Percentiles rank a stretch among this genome's conserved stretches.
Conservation (phyloP, 306 rosid genomes). For the Spatholobus suberectus region DNA sequence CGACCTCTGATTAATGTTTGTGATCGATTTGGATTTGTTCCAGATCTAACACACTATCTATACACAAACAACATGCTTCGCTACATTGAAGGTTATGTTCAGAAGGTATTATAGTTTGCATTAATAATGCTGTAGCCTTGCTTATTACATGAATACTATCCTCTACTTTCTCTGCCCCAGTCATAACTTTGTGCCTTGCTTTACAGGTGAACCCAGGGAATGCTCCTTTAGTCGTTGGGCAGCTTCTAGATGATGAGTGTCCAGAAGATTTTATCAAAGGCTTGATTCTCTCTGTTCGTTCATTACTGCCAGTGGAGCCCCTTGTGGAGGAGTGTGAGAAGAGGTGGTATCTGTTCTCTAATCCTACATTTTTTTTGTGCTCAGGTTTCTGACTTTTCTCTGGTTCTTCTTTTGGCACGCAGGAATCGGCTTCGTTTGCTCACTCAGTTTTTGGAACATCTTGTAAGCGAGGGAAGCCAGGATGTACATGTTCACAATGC, state of each 20-base stretch:
- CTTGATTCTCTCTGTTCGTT: constrained; percentile 95
- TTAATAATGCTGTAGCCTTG: constrained; percentile 1
- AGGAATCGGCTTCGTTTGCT: constrained; percentile 98
- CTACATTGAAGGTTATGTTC: constrained; percentile 98
- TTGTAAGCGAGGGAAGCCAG: constrained; percentile 99
- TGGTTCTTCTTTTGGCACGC: constrained; percentile 38
- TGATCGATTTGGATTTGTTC: constrained; percentile 98
- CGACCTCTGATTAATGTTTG: constrained; percentile 97
- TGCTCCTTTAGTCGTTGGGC: constrained; percentile 99
- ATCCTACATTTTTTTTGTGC: not conserved
- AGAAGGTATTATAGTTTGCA: constrained; percentile 70
- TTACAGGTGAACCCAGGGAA: constrained; percentile 95
- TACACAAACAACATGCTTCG: constrained; percentile 99
- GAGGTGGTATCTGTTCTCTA: constrained; percentile 63
- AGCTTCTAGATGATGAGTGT: constrained; percentile 97
- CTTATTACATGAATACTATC: constrained; percentile 2
- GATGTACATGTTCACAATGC: constrained; percentile 99
- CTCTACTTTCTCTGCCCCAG: not conserved
- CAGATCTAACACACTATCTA: constrained; percentile 96
- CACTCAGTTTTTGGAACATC: constrained; percentile 97
- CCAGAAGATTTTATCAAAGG: constrained; percentile 99
- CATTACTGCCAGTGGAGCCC: constrained; percentile 99
- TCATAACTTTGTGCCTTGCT: constrained; percentile 6
- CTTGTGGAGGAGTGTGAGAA: constrained; percentile 98
- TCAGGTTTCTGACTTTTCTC: constrained; percentile 30